phyloP scores from a whole-genome alignment of 768 basidiomycete species.

The Macrolepiota albuminosa region DNA sequence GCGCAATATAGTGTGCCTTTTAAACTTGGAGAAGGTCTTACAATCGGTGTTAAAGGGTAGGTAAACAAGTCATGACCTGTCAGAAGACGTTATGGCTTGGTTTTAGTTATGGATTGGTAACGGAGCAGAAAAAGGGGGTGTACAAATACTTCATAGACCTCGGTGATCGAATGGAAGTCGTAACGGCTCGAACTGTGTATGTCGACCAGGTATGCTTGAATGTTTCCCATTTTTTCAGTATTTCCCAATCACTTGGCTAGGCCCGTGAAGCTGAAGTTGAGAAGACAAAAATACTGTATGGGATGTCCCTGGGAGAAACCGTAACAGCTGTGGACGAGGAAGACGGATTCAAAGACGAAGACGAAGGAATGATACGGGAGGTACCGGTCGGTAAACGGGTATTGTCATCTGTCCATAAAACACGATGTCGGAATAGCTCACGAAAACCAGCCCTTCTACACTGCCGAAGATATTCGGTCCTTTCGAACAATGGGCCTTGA shows the following conservation, averaged over 20 bases:
- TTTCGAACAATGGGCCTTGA: slow-evolving; percentile 79
- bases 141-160: slow-evolving; percentile 83
- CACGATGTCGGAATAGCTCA: not conserved
- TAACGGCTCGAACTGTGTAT: slow-evolving; percentile 62
- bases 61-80: not conserved
- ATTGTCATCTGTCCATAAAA: slow-evolving; percentile 13
- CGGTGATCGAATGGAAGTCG: slow-evolving; percentile 75
- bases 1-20: slow-evolving; percentile 80
- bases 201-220: slow-evolving; percentile 64
- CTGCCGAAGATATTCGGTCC: slow-evolving; percentile 72
- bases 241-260: slow-evolving; percentile 17
- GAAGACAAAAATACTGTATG: slow-evolving; percentile 41
- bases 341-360: slow-evolving; percentile 28
- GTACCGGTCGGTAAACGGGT: slow-evolving; percentile 54
- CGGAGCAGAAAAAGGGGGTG: slow-evolving; percentile 79
- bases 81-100: not conserved
- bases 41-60: slow-evolving; percentile 81
- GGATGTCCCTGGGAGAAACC: slow-evolving; percentile 32
- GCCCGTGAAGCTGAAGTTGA: slow-evolving; percentile 43
- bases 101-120: slow-evolving; percentile 79
- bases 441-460: slow-evolving; percentile 68
- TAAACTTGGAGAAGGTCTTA: slow-evolving; percentile 66
- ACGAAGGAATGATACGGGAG: slow-evolving; percentile 27
- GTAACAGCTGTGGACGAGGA: slow-evolving; percentile 32
- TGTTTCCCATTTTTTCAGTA: not conserved